A percentile compares a stretch with the other conserved stretches of the same genome.
These are phyloP conservation scores for Hemileccinum impolitum DNA, from an alignment of 768 basidiomycete species.

Conservation along the genomic window DNA sequence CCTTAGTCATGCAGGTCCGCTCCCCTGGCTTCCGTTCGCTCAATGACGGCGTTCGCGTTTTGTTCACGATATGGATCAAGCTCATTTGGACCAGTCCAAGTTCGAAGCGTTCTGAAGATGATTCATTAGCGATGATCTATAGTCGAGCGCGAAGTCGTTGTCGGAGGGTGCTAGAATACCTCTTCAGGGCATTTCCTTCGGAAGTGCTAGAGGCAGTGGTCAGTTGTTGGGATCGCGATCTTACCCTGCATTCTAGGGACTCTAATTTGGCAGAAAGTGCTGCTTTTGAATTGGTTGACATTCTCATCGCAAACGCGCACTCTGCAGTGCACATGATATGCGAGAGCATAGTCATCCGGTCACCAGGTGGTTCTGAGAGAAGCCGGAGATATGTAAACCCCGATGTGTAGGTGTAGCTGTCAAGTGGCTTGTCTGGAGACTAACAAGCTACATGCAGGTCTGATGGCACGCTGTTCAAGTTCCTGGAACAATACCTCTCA, in stretches of 20 bases:
- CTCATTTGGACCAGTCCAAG: constrained; percentile 48
- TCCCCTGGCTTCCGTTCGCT: constrained; percentile 76
- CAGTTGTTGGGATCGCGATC: constrained; percentile 73
- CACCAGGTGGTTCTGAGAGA: constrained; percentile 54
- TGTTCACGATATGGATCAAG: constrained; percentile 73
- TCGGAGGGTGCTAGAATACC: constrained; percentile 76
- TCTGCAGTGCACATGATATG: constrained; percentile 86
- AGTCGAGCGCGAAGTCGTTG: constrained; percentile 65
- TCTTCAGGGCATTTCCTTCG: constrained; percentile 75
- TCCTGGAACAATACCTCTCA: constrained; percentile 81
- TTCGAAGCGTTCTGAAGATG: constrained; percentile 54
- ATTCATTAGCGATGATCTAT: constrained; percentile 65
- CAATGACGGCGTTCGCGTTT: constrained; percentile 74
- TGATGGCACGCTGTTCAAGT: constrained; percentile 72
- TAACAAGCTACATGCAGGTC: constrained; percentile 43
- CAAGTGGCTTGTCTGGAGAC: background rate
- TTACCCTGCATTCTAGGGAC: constrained; percentile 42
- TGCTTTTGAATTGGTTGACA: constrained; percentile 80
- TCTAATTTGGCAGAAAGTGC: constrained; percentile 42
- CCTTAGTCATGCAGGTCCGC: constrained; percentile 40
- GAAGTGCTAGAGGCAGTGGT: constrained; percentile 85
- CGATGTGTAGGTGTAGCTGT: constrained; percentile 52
- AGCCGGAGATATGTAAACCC: constrained; percentile 59
- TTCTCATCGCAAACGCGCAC: constrained; percentile 80
- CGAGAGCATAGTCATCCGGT: constrained; percentile 70